These are phyloP conservation scores for Arxiozyma heterogenica DNA, from an alignment of 1,139 yeast species.

Conservation along the genomic window DNA sequence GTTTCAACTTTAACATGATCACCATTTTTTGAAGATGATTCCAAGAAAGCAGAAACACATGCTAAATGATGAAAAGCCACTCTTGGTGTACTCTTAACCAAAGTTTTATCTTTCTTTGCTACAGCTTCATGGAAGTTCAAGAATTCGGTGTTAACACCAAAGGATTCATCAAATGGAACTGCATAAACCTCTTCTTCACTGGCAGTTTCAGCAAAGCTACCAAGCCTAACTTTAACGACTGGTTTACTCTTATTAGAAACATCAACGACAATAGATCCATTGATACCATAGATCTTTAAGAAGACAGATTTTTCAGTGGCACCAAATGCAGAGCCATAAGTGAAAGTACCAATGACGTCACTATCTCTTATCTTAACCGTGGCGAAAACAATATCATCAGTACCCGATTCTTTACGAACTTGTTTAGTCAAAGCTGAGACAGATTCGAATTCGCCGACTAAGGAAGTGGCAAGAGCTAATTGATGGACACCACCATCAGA, in stretches of 20 bases:
- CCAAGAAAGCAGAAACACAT: constrained; percentile 72
- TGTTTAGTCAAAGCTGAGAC: constrained; percentile 70
- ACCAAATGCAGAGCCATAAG: constrained; percentile 87
- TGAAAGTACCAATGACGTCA: constrained; percentile 76
- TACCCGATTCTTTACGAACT: constrained; percentile 64
- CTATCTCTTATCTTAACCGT: constrained; percentile 48
- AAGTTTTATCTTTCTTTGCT: constrained; percentile 48
- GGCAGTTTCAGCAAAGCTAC: constrained; percentile 39
- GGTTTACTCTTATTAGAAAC: constrained; percentile 47
- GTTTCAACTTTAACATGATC: constrained; percentile 43
- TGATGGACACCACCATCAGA: constrained; percentile 97
- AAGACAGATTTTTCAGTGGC: constrained; percentile 60
- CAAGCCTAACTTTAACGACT: constrained; percentile 36
- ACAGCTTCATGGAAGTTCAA: constrained; percentile 67
- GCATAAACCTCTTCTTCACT: constrained; percentile 38
- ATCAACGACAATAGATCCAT: constrained; percentile 64
- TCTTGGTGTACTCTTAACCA: constrained; percentile 54
- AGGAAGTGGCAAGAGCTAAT: constrained; percentile 71
- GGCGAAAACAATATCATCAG: constrained; percentile 70
- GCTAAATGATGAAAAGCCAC: constrained; percentile 88
- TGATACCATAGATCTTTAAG: constrained; percentile 65
- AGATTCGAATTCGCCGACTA: constrained; percentile 64
- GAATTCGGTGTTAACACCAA: constrained; percentile 63
- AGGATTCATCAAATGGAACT: constrained; percentile 43
- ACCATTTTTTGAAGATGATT: constrained; percentile 58